Base-by-base conservation (phyloP, 768 basidiomycete genomes). In the Austroboletus eburneus region DNA sequence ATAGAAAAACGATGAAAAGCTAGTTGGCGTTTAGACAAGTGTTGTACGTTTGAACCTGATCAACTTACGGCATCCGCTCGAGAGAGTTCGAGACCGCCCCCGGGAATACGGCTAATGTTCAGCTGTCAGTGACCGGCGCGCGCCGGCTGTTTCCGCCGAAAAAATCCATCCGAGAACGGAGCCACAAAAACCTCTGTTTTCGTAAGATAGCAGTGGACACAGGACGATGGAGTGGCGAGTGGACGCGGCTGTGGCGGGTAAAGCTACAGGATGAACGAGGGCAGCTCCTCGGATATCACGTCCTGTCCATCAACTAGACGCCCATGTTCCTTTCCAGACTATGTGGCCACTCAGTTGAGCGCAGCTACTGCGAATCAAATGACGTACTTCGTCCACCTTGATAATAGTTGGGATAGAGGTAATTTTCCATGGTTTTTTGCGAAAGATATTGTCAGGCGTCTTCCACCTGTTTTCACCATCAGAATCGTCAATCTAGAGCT, bases 341-440 rank as follows among this genome's bases (percentile, higher is more conserved):
- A 22, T 7, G 36, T n/a, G n/a, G n/a, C n/a, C n/a, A n/a, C n/a
- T n/a, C n/a, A n/a, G n/a, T 3, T 29, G 22, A 25, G 20, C 20
- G 35, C n/a, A 1, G 34, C 42, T 24, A 46, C n/a, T 12, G 16
- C 27, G 5, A 6, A 5, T 27, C 27, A 42, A 42, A 27, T 29
- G 14, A 69, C 78, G 52, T 58, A 86, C 87, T 54, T 83, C 70
- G 54, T 70, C 60, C 18, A 81, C 43, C 54, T 73, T 79, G 39
- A 89, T 70, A 46, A 90, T 76, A 7, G 87, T 87, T 13, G 87
- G 87, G 22, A 90, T 71, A 21, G 65, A 67, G 16, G 60, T 63
- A 39, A 89, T 58, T 5, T 75, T 70, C 80, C 85, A 87, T 4
- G 85, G 83, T 14, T 69, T 74, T 43, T 72, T 72, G 46, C 85